Percentiles rank a stretch among this genome's conserved stretches.
Evolutionary conservation across 2,329 filamentous ascomycete genomes (phyloP).

Genomic region (Dothideomycetes sp.): DNA sequence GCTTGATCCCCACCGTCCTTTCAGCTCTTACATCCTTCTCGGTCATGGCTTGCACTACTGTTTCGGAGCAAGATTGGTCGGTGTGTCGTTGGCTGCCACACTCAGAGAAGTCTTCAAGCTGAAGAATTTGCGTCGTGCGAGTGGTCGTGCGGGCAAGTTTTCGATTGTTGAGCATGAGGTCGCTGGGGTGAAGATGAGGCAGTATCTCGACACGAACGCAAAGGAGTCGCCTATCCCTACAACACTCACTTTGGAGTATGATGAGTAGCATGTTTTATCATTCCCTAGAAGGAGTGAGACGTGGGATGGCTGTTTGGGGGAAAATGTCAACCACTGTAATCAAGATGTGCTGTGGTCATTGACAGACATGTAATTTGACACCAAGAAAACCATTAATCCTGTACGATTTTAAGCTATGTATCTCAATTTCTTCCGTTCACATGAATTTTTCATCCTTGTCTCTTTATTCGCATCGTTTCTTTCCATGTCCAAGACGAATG

Average conservation of each 20-base stretch:
- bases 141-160: slow-evolving; percentile 33
- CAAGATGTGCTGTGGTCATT: no score
- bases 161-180: slow-evolving; percentile 36
- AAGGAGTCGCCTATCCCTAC: slow-evolving; percentile 40
- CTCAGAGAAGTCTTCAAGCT: slow-evolving; percentile 38
- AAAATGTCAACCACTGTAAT: no score
- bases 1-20: slow-evolving; percentile 35
- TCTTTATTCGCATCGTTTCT: no score
- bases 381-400: no score
- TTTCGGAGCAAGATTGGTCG: slow-evolving; percentile 33
- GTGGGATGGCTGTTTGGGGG: no score
- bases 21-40: slow-evolving; percentile 31
- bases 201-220: slow-evolving; percentile 41
- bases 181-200: slow-evolving; percentile 39
- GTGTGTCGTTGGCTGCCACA: slow-evolving; percentile 32
- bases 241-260: slow-evolving; percentile 35
- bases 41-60: slow-evolving; percentile 35
- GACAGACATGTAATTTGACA: no score
- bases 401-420: no score
- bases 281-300: no score
- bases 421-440: no score
- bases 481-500: no score
- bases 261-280: no score
- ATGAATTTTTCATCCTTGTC: no score
- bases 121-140: slow-evolving; percentile 33